Evolutionary conservation across 805 yeast genomes (phyloP), one percentile per base, ranked within the genome.

Genomic region (Ogataea nakhonphanomensis): DNA sequence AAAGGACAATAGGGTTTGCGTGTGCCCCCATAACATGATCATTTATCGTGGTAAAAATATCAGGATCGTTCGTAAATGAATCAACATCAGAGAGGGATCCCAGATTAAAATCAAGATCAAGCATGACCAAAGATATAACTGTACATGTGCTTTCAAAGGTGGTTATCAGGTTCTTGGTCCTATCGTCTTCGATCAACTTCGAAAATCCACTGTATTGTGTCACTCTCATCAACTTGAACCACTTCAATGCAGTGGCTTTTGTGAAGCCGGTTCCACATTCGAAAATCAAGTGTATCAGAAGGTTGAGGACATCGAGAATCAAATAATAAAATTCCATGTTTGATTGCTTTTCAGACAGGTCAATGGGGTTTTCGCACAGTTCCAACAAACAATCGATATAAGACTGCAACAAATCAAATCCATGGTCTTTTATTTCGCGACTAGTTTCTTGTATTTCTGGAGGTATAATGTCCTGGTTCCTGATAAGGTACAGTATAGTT

Each of bases 161-260:
- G 4, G 36, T 3, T 11, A 26, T 33, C 11, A 33, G 36, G n/a
- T 44, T 58, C 45, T 11, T 59, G 15, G 38, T 36, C 10, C 34
- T 33, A 8, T 59, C 45, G 14, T 50, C 51, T 33, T 63, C 66
- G 27, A 60, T 53, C 8, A 60, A 51, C 8, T 30, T 15, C 12
- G 46, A n/a, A 2, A 33, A 25, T 5, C 50, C 46, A 11, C 58
- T 39, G 34, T 50, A 60, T 6, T 37, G 37, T 2, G 59, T 49
- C 2, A 57, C 46, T 8, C 65, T 56, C 73, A 79, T 67, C 8
- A 79, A 57, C 5, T 61, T 50, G 50, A 82, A 81, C 93, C 93
- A 84, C 8, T 61, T 51, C 2, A 55, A 34, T 3, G 74, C 69
- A 2, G 70, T 65, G 1, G 51, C 35, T 2, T 52, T 54, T 5